Conservation (phyloP, 1,139 yeast species). For the Pichia sp. region DNA sequence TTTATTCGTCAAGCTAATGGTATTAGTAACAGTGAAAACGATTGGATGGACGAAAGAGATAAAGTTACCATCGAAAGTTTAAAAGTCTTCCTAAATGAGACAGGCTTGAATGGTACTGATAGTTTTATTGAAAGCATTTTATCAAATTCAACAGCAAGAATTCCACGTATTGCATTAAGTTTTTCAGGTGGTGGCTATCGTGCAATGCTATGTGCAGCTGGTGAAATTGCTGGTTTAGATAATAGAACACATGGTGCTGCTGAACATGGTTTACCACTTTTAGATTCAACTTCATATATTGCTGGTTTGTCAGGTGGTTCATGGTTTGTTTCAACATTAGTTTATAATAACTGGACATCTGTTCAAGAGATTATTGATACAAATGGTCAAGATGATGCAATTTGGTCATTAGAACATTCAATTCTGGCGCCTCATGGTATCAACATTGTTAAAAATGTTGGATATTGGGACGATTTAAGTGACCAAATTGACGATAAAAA, state of each 20-base stretch:
- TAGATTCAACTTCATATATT: conserved; percentile 68
- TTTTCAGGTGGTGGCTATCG: conserved; percentile 92
- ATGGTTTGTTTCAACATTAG: conserved; percentile 78
- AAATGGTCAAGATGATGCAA: conserved; percentile 37
- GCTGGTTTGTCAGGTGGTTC: conserved; percentile 83
- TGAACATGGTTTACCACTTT: conserved; percentile 67
- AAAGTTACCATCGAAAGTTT: conserved; percentile 47
- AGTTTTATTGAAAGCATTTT: conserved; percentile 36
- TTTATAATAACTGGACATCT: conserved; percentile 75
- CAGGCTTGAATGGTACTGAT: conserved; percentile 49
- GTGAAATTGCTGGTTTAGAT: conserved; percentile 74
- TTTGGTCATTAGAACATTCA: conserved; percentile 66
- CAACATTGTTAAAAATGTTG: conserved; percentile 50
- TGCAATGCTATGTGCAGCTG: conserved; percentile 89
- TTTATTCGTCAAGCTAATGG: conserved; percentile 31
- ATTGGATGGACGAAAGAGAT: conserved; percentile 45
- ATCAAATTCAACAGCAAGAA: conserved; percentile 21
- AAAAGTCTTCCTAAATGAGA: conserved; percentile 46
- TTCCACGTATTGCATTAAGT: conserved; percentile 54
- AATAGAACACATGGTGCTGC: conserved; percentile 56
- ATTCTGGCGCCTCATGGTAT: conserved; percentile 66
- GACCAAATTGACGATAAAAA: conserved; percentile 54
- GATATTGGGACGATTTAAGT: conserved; percentile 48
- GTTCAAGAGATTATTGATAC: conserved; percentile 49
- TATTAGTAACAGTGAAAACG: conserved; percentile 34